Base-by-base conservation (phyloP, 306 rosid genomes). In the Calophaca sinica region DNA sequence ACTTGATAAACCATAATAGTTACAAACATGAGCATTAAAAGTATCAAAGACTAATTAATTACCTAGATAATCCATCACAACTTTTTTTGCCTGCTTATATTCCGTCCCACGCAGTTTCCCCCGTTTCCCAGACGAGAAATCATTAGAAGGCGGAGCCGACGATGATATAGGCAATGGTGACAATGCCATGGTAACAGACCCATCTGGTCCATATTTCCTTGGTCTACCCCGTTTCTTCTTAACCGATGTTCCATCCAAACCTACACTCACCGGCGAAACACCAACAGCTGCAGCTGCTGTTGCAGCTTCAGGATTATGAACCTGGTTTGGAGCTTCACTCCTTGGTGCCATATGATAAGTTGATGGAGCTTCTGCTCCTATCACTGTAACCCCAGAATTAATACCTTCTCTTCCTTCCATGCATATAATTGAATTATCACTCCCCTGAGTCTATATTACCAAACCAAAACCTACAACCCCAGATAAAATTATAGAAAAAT, bases 171-270 rank as follows among this genome's bases (percentile, higher is more conserved):
- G 96, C 84, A 76, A 46, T 35, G 97, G 91, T 28, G 96, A 84
- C 88, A 88, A 84, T 53, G 96, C 87, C 98, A 86, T 88, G 2
- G 87, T 70, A 14, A 86, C 93, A n/a, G 90, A 53, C 57, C 96
- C 98, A 62, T 89, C 98, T 1, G 88, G 89, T 2, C 93, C 96
- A 49, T 91, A 90, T 54, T 93, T 93, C 87, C 92, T 90, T 0
- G 98, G 98, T 70, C 98, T 86, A 6, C 98, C 98, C 12, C 98
- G 75, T 79, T 91, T 90, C 88, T 88, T 90, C 87, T 88, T 89
- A 46, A 67, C 81, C 0, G 79, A n/a, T 3, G 87, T 62, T 69
- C 80, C 94, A 31, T 88, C 87, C 66, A 79, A 35, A 32, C 92
- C 96, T 14, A 72, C 87, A 74, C 72, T 86, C 66, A 59, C 88